These are phyloP conservation scores for Trichosanthes cucumerina DNA, from an alignment of 306 rosid species.

Conservation along the genomic window DNA sequence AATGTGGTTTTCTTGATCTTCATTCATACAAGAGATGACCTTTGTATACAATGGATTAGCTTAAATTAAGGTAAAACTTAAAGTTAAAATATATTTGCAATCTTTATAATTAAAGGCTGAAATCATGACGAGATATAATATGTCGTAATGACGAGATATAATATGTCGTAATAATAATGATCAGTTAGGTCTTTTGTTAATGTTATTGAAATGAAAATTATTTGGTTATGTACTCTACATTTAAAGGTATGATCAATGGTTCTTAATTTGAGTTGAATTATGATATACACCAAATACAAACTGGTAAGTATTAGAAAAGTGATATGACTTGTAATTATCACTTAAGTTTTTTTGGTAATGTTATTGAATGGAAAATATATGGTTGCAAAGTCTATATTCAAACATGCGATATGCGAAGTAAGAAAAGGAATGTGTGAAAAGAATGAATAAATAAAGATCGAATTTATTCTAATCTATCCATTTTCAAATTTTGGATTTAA, in stretches of 20 bases:
- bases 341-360: background rate
- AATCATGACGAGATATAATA: too few relatives aligned
- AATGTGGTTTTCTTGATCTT: too few relatives aligned
- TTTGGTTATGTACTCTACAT: too few relatives aligned
- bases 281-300: background rate
- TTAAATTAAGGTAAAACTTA: too few relatives aligned
- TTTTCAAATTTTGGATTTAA: background rate
- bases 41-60: too few relatives aligned
- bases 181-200: too few relatives aligned
- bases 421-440: background rate
- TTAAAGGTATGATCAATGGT: background rate
- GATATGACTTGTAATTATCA: background rate
- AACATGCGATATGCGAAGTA: background rate
- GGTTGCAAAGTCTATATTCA: background rate
- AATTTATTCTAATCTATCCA: background rate
- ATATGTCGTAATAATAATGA: too few relatives aligned
- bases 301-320: background rate
- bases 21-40: too few relatives aligned
- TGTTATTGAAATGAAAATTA: too few relatives aligned
- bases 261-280: background rate
- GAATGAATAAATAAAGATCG: background rate
- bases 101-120: too few relatives aligned
- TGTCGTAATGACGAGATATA: too few relatives aligned
- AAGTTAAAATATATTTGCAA: too few relatives aligned
- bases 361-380: background rate